A percentile compares a stretch with the other conserved stretches of the same genome.
phyloP scores from a whole-genome alignment of 2,329 filamentous ascomycete genomes.

The Huntiella moniliformis region DNA sequence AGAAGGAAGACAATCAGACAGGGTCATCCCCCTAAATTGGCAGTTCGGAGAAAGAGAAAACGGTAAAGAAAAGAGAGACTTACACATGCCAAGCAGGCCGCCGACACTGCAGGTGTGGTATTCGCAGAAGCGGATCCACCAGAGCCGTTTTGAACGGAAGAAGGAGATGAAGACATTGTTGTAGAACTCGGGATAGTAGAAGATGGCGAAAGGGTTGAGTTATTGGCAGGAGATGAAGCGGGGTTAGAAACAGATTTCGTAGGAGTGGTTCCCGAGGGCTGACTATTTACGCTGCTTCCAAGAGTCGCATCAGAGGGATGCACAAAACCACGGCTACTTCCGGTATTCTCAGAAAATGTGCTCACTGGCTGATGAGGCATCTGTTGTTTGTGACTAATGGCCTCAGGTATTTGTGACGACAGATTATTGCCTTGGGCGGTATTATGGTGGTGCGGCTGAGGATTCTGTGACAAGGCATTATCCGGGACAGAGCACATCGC shows the following conservation, averaged over 20 bases:
- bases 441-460: not conserved
- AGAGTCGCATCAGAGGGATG: too few relatives aligned
- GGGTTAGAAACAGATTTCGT: not conserved
- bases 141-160: not conserved
- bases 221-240: not conserved
- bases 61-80: slow-evolving; percentile 15
- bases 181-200: not conserved
- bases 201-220: not conserved
- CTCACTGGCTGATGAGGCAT: too few relatives aligned
- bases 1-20: too few relatives aligned
- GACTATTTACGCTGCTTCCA: too few relatives aligned
- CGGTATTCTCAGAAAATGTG: too few relatives aligned
- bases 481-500: slow-evolving; percentile 1
- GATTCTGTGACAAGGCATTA: not conserved
- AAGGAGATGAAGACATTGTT: slow-evolving; percentile 3
- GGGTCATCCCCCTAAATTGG: not conserved
- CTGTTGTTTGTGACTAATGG: too few relatives aligned
- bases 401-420: too few relatives aligned
- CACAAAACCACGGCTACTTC: too few relatives aligned
- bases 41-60: slow-evolving; percentile 4
- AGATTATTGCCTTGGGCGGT: not conserved
- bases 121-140: not conserved
- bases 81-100: slow-evolving; percentile 38
- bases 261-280: too few relatives aligned
- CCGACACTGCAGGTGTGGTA: slow-evolving; percentile 19